Base-by-base conservation (phyloP, 177 flowering plant species). In the Telopea speciosissima region DNA sequence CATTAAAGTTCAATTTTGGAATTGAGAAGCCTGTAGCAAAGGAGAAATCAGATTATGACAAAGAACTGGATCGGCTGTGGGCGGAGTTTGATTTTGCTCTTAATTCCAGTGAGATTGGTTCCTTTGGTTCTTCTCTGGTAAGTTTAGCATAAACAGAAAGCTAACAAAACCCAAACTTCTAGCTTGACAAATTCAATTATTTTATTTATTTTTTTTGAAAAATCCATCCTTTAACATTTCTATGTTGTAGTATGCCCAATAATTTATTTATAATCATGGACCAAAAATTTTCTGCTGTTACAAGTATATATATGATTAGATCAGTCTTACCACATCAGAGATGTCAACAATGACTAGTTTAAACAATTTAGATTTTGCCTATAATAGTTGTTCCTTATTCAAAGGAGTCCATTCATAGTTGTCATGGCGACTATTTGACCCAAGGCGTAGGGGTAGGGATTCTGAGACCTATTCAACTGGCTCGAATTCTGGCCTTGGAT, bases 31-130 rank as follows among this genome's bases (percentile, higher is more conserved):
- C 77, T 3, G 25, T 19, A 5, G 62, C 60, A 8, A 13, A 26
- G 36, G 80, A 81, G 71, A 83, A 81, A 62, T 62, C 91, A 24
- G 84, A 79, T 7, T 56, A 21, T 24, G 87, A 85, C 42, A 72
- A 68, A 65, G 81, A 79, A 24, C 1, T 77, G 70, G 83, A 82
- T 42, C 36, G 33, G 12, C 72, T 86, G 2, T 88, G 89, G 91
- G 69, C 52, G 49, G 83, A 84, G 56, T 65, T 82, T 33, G 75
- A 81, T 23, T 79, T 83, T 42, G 79, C 71, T 36, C 74, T 74
- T 52, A 58, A 36, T 31, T 74, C 71, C 24, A 9, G 31, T 17
- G 78, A 77, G 59, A 67, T 81, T 42, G 79, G 80, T 67, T 73
- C 69, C 13, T 44, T 33, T 52, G 74, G 22, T 26, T 16, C 71